Conservation (phyloP, 1,139 yeast species). For the Kurtzmaniella quercitrusa region DNA sequence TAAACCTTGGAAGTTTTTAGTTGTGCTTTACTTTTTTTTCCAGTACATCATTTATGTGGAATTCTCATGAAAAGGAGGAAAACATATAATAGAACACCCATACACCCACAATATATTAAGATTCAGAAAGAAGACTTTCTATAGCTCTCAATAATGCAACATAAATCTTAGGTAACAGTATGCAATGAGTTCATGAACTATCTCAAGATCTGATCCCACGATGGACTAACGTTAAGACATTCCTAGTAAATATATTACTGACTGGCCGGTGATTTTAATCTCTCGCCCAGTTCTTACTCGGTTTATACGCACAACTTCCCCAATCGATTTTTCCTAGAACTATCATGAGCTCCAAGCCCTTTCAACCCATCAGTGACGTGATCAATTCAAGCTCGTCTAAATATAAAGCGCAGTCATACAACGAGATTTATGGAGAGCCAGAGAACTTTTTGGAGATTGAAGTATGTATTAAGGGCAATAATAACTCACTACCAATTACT, state of each 20-base stretch:
- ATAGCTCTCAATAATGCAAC: too few species aligned
- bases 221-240: too few species aligned
- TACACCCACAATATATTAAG: neutral
- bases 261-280: too few species aligned
- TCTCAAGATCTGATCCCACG: too few species aligned
- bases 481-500: slow-evolving; percentile 9
- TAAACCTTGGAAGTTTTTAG: too few species aligned
- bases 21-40: too few species aligned
- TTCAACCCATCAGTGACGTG: slow-evolving; percentile 45
- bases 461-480: slow-evolving; percentile 31
- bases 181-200: too few species aligned
- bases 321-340: neutral
- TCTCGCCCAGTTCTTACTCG: neutral
- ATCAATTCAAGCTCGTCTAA: slow-evolving; percentile 31
- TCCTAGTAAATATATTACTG: too few species aligned
- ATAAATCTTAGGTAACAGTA: too few species aligned
- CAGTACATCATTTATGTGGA: too few species aligned
- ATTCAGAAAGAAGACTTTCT: neutral
- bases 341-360: slow-evolving; percentile 24
- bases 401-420: slow-evolving; percentile 62
- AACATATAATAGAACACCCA: slow-evolving; percentile 1
- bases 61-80: too few species aligned
- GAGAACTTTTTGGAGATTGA: slow-evolving; percentile 93
- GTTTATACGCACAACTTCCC: neutral
- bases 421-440: slow-evolving; percentile 88